Conservation (phyloP, 139 green algal species). For the Tetradesmus obliquus region DNA sequence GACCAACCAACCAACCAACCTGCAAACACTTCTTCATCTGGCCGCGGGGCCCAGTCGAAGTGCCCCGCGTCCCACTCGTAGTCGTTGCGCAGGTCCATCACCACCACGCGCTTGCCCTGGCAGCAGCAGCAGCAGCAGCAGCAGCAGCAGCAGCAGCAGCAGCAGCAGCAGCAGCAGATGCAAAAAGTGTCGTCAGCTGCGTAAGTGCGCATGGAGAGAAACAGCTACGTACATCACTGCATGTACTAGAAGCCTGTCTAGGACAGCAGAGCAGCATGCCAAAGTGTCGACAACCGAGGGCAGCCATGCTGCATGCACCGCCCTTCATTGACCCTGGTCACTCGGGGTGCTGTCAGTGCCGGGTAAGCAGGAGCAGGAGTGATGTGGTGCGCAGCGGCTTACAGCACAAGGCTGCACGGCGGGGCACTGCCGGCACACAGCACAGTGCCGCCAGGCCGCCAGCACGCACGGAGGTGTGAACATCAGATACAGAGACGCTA, state of each 20-base stretch:
- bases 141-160: background rate
- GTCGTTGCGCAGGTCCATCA: slow-evolving; percentile 96
- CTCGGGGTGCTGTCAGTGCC: background rate
- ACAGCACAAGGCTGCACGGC: background rate
- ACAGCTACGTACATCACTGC: too few relatives aligned
- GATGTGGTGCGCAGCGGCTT: background rate
- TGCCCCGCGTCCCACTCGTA: slow-evolving; percentile 98
- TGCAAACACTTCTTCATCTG: slow-evolving; percentile 88
- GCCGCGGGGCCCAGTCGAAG: slow-evolving; percentile 78
- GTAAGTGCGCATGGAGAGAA: too few relatives aligned
- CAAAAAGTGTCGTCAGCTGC: background rate
- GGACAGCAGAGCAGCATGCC: too few relatives aligned
- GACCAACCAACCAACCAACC: background rate
- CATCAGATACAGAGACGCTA: background rate
- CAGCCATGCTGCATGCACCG: background rate
- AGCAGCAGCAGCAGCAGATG: background rate
- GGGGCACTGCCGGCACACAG: background rate
- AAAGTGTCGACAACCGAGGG: too few relatives aligned
- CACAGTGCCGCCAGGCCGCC: background rate
- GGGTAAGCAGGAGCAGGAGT: background rate
- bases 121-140: background rate
- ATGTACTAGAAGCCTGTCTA: too few relatives aligned
- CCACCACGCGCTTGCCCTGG: slow-evolving; percentile 60
- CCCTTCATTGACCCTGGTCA: background rate
- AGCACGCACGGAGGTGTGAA: background rate